phyloP scores from a whole-genome alignment of 371 early-diverging fungal genomes.

The Rhizomucor miehei region DNA sequence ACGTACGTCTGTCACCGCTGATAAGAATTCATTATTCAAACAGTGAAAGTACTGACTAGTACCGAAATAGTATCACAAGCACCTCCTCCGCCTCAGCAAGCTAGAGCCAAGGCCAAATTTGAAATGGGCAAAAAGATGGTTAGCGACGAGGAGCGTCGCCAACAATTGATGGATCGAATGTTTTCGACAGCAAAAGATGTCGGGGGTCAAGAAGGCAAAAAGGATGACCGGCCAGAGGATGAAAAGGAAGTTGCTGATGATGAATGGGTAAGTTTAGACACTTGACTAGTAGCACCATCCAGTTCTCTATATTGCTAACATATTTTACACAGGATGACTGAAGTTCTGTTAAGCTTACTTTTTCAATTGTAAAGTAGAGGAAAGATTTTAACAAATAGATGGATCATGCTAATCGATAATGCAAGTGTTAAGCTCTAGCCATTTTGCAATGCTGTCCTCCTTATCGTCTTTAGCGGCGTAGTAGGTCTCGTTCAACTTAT shows the following conservation, averaged over 20 bases:
- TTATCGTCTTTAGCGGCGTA: too few relatives aligned
- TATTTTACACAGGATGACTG: too few relatives aligned
- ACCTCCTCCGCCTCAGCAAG: slow-evolving; percentile 41
- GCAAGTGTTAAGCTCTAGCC: too few relatives aligned
- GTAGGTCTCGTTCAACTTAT: too few relatives aligned
- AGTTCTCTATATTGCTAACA: too few relatives aligned
- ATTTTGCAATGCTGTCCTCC: too few relatives aligned
- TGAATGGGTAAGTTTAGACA: slow-evolving; percentile 36
- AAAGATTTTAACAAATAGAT: too few relatives aligned
- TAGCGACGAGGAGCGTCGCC: slow-evolving; percentile 36
- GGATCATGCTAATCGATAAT: too few relatives aligned
- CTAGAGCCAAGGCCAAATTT: slow-evolving; percentile 33
- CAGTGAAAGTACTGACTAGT: background rate
- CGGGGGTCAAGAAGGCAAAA: slow-evolving; percentile 35
- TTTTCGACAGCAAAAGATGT: slow-evolving; percentile 46
- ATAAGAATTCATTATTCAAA: background rate
- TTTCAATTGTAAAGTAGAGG: too few relatives aligned
- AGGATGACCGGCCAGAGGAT: slow-evolving; percentile 13
- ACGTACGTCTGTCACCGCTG: slow-evolving; percentile 29
- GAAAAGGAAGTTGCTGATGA: slow-evolving; percentile 46
- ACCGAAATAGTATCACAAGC: slow-evolving; percentile 33
- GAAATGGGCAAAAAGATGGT: slow-evolving; percentile 37
- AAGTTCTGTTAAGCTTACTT: too few relatives aligned
- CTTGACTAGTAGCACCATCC: too few relatives aligned
- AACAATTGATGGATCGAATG: slow-evolving; percentile 58